These are phyloP conservation scores for Bruguiera hainesii DNA, from an alignment of 441 rosid genomes.

Conservation along the genomic window DNA sequence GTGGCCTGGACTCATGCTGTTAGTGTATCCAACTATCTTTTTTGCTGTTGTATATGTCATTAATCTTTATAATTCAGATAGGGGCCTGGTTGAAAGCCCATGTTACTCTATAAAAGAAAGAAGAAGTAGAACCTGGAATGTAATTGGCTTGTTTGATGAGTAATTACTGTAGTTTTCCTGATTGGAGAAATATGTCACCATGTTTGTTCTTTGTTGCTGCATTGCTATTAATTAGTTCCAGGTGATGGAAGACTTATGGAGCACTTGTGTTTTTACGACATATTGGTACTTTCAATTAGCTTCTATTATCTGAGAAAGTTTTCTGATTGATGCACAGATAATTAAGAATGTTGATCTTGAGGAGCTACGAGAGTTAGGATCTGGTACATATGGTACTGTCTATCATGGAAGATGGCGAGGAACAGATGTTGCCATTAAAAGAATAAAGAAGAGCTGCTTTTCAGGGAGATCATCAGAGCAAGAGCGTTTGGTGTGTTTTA, in stretches of 20 bases:
- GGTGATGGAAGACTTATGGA: background rate
- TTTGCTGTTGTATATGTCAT: background rate
- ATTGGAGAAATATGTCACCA: too few relatives aligned
- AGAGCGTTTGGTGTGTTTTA: constrained; percentile 65
- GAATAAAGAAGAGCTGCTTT: constrained; percentile 83
- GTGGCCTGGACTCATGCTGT: too few relatives aligned
- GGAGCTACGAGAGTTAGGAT: constrained; percentile 81
- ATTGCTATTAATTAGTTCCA: too few relatives aligned
- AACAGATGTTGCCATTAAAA: constrained; percentile 90
- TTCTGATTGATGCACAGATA: constrained; percentile 39
- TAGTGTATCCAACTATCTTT: background rate
- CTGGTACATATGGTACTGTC: constrained; percentile 92
- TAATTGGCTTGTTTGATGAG: too few relatives aligned
- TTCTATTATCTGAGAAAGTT: constrained; percentile 3
- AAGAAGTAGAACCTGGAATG: background rate
- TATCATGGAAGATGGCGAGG: constrained; percentile 98
- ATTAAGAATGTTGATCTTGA: constrained; percentile 88
- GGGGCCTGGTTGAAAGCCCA: too few relatives aligned
- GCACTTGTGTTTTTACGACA: background rate
- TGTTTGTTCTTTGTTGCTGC: too few relatives aligned
- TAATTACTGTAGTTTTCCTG: too few relatives aligned
- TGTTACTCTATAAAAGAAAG: background rate
- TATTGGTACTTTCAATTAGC: background rate
- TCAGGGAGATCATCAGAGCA: constrained; percentile 80
- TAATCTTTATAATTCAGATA: background rate